Evolutionary conservation across 169 alveolate species (phyloP).

Genomic region (Cardiosporidium cionae): DNA sequence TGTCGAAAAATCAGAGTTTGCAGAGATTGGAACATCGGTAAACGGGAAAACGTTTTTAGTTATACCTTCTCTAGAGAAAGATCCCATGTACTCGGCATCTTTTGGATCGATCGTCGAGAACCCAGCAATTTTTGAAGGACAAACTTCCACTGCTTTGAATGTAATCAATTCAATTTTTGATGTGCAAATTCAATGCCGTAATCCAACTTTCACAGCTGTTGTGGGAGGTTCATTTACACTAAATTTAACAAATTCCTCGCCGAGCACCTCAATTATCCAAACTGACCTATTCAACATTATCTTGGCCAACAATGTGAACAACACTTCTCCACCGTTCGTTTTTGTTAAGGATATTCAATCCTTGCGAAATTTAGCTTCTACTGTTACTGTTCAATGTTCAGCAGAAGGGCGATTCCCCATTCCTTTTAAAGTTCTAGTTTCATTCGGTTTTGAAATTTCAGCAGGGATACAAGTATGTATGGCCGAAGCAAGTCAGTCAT

Average conservation of each 20-base stretch:
- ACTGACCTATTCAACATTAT: conserved; percentile 3
- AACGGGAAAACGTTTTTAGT: background rate
- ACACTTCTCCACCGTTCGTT: background rate
- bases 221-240: conserved; percentile 5
- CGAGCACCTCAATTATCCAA: background rate
- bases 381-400: background rate
- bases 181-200: conserved; percentile 4
- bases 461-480: background rate
- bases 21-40: no score
- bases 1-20: no score
- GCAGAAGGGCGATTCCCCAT: background rate
- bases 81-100: no score
- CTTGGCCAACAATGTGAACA: background rate
- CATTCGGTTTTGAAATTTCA: background rate
- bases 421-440: background rate
- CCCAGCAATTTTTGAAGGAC: no score
- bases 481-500: background rate
- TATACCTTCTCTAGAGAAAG: background rate
- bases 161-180: conserved; percentile 2
- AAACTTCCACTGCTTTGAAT: background rate
- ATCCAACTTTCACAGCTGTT: conserved; percentile 1
- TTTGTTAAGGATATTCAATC: background rate
- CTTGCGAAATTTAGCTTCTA: background rate
- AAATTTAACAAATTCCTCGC: background rate
- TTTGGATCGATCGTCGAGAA: no score